phyloP scores from a whole-genome alignment of 2,329 filamentous ascomycete genomes.

The Xylariaceae sp. region DNA sequence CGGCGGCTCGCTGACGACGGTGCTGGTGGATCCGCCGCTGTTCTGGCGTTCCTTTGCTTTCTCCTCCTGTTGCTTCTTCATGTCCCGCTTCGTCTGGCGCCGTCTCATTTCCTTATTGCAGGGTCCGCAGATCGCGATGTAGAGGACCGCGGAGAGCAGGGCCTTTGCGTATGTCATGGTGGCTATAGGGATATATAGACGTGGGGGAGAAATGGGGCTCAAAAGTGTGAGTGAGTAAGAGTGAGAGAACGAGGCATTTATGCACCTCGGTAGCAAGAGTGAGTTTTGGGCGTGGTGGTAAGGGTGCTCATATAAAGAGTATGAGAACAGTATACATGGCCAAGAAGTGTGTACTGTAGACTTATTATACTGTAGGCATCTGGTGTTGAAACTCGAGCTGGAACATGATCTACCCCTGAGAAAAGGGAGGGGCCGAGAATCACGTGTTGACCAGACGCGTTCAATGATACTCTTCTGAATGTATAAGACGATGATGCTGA shows the following conservation, averaged over 20 bases:
- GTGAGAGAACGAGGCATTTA: no score
- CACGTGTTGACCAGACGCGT: background rate
- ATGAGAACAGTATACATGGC: no score
- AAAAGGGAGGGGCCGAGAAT: background rate
- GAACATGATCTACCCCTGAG: background rate
- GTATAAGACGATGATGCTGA: background rate
- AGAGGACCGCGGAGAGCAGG: background rate
- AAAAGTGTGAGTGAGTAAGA: background rate
- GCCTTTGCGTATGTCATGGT: background rate
- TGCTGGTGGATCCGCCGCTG: background rate
- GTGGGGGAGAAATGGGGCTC: background rate
- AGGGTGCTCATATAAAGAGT: no score
- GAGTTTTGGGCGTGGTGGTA: no score
- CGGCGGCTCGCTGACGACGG: no score
- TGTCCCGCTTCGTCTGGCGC: background rate
- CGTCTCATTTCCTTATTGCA: background rate
- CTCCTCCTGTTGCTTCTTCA: background rate
- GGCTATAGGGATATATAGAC: background rate
- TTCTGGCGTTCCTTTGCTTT: background rate
- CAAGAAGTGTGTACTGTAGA: no score
- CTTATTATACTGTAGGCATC: no score
- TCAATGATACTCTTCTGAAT: no score
- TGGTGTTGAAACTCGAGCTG: background rate
- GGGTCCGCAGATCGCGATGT: background rate
- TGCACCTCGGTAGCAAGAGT: no score